Base-by-base conservation (phyloP, 2,329 filamentous ascomycete genomes). In the Canariomyces notabilis region DNA sequence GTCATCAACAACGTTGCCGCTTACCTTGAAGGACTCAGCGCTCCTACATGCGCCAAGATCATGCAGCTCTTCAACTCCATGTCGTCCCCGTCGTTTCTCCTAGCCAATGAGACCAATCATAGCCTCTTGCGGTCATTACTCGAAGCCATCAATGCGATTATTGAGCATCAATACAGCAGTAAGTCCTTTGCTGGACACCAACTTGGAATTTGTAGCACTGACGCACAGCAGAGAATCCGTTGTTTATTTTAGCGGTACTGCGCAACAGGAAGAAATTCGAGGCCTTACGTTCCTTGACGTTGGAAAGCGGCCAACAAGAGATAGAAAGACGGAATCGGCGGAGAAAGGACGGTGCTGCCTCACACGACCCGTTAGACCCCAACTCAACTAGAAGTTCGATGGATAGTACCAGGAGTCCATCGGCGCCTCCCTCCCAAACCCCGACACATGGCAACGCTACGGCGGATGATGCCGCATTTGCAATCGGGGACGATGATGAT, bases 1-100 rank as follows among this genome's bases (percentile, higher is more conserved):
- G 87, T 97, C 37, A 85, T 98, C 59, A 93, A 93, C 65, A 98
- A 98, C 60, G 83, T 96, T 52, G 83, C 90, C 9, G 85, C 93
- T 14, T 87, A 95, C 61, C 72, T 93, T 4, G 82, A 93, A 59
- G 80, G 85, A 18, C 70, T 97, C 9, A 88, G 85, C 41, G 73
- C 81, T 4, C 77, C 82, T 3, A 83, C 89, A 14, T 87, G 87
- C 61, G 82, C 84, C 2, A 95, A 89, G 63, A 70, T 97, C 22
- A 74, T 97, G 56, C 89, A 96, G 58, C 73, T 97, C 1, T 95
- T 94, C 63, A 80, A 82, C 4, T 93, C 87, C 26, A 95, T 97
- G 87, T 94, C 91, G 7, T 87, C 89, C 0, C 91, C 93, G 0
- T 89, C 87, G 23, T 98, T 97, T 63, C 71, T 98, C 8, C 73